phyloP scores from a whole-genome alignment of 2,329 filamentous ascomycete genomes.

The Aspergillus japonicus region DNA sequence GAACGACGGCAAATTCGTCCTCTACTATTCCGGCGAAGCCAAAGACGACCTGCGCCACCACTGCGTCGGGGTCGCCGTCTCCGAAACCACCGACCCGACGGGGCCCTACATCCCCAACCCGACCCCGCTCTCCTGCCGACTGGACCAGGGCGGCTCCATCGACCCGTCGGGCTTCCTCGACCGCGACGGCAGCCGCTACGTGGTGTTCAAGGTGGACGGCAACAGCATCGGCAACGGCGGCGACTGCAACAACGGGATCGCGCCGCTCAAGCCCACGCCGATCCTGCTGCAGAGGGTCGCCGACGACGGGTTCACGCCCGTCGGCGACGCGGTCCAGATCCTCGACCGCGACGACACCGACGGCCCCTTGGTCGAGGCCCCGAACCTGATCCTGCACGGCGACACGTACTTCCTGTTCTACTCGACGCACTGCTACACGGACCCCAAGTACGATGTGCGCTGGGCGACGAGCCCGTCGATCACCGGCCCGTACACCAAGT shows the following conservation, averaged over 20 bases:
- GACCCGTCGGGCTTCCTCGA: constrained; percentile 63
- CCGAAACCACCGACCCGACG: constrained; percentile 38
- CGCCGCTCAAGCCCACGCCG: constrained; percentile 37
- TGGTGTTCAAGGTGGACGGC: constrained; percentile 67
- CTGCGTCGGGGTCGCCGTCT: constrained; percentile 59
- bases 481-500: constrained; percentile 35
- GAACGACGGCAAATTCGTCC: constrained; percentile 54
- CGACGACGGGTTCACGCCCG: constrained; percentile 52
- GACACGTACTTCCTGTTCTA: constrained; percentile 62
- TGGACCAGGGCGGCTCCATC: constrained; percentile 59
- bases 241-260: constrained; percentile 47
- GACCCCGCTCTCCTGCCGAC: constrained; percentile 54
- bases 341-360: constrained; percentile 64
- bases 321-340: constrained; percentile 56
- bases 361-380: constrained; percentile 63
- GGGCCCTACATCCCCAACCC: constrained; percentile 55
- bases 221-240: constrained; percentile 54
- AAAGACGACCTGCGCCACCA: constrained; percentile 45
- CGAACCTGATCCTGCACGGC: constrained; percentile 48
- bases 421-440: constrained; percentile 59
- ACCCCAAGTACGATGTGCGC: constrained; percentile 54
- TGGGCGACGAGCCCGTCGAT: constrained; percentile 49
- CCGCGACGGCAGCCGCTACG: constrained; percentile 54
- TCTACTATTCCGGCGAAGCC: constrained; percentile 59
- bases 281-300: constrained; percentile 43